A percentile compares a stretch with the other conserved stretches of the same genome.
phyloP scores from a whole-genome alignment of 1,284 basidiomycete genomes.

The Pseudozyma thailandica region DNA sequence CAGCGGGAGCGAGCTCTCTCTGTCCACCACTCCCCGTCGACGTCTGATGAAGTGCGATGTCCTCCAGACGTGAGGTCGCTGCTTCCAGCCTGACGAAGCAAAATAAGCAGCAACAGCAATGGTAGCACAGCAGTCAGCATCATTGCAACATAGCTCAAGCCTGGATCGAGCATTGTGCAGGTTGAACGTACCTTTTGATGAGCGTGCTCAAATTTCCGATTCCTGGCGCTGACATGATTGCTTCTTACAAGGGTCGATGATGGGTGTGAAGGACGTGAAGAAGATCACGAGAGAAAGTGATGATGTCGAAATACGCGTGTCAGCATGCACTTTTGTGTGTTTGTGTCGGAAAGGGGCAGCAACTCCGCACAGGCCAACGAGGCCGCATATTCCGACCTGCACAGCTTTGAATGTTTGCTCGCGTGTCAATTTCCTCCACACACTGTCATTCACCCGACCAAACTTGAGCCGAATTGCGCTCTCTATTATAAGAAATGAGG shows the following conservation, averaged over 20 bases:
- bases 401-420: background rate
- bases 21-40: conserved; percentile 2
- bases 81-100: conserved; percentile 74
- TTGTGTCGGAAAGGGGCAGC: conserved; percentile 4
- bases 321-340: background rate
- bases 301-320: conserved; percentile 4
- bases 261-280: conserved; percentile 9
- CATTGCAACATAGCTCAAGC: background rate
- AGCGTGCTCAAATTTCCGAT: conserved; percentile 65
- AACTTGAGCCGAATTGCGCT: background rate
- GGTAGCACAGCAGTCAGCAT: too few relatives aligned
- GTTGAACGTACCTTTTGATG: conserved; percentile 55
- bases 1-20: conserved; percentile 24
- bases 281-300: conserved; percentile 3
- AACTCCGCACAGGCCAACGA: conserved; percentile 15
- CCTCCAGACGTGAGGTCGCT: conserved; percentile 92
- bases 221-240: conserved; percentile 54
- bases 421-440: too few relatives aligned
- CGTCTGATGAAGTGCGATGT: conserved; percentile 75
- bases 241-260: background rate
- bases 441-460: too few relatives aligned
- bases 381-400: background rate
- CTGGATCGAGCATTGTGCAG: background rate
- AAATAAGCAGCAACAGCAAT: background rate
- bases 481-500: background rate